A percentile compares a stretch with the other conserved stretches of the same genome.
phyloP scores from a whole-genome alignment of 148 eudicot species.

The Vaccinium macrocarpon region DNA sequence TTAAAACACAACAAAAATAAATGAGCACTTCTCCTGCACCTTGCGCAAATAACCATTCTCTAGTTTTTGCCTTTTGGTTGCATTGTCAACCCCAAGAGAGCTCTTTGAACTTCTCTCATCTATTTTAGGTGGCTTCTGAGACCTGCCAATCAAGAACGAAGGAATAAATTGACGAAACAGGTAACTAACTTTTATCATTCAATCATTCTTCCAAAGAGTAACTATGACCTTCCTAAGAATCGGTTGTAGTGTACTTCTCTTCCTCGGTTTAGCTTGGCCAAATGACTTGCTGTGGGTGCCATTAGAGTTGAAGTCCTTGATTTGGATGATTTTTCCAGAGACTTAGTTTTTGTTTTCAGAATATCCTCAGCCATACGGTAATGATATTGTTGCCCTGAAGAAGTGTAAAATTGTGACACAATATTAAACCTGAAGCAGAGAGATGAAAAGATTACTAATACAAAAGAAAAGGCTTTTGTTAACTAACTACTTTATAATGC shows the following conservation, averaged over 20 bases:
- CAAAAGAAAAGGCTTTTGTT: neutral
- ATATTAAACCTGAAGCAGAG: neutral
- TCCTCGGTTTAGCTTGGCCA: conserved; percentile 61
- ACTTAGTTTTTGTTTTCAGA: conserved; percentile 33
- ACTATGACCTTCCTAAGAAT: conserved; percentile 30
- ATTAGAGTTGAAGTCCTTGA: conserved; percentile 54
- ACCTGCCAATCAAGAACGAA: conserved; percentile 30
- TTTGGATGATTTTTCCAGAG: conserved; percentile 25
- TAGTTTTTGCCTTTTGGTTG: conserved; percentile 81
- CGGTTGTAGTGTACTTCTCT: conserved; percentile 22
- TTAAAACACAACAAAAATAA: neutral
- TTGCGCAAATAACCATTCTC: conserved; percentile 65
- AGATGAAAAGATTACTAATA: neutral
- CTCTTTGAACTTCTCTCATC: conserved; percentile 30
- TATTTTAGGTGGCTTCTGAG: conserved; percentile 28
- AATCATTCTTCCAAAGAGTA: neutral
- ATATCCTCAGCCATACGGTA: conserved; percentile 17
- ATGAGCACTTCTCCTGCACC: conserved; percentile 33
- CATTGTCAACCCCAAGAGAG: conserved; percentile 34
- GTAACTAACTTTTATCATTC: neutral
- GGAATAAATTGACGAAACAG: neutral
- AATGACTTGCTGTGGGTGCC: conserved; percentile 84
- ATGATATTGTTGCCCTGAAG: conserved; percentile 21
- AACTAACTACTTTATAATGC: neutral
- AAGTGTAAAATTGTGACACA: neutral